A percentile compares a stretch with the other conserved stretches of the same genome.
Evolutionary conservation across 441 rosid genomes (phyloP).

Genomic region (Adansonia rubrostipa): DNA sequence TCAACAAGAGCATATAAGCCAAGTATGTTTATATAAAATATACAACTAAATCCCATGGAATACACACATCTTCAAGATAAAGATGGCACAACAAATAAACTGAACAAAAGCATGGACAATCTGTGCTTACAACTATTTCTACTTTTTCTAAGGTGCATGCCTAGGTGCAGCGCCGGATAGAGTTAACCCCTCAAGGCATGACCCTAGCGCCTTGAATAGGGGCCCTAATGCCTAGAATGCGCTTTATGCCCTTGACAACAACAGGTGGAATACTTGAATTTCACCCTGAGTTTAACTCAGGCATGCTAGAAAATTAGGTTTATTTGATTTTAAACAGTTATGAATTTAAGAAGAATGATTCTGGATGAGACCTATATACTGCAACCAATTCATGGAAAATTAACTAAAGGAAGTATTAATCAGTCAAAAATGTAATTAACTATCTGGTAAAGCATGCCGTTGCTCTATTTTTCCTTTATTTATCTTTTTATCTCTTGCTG

Average conservation of each 20-base stretch:
- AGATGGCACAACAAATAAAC: slow-evolving; percentile 9
- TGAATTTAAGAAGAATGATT: neutral
- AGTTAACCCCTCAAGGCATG: neutral
- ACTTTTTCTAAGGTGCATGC: neutral
- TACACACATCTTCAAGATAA: neutral
- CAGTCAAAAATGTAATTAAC: neutral
- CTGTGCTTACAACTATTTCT: neutral
- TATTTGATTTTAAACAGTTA: neutral
- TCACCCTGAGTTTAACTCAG: neutral
- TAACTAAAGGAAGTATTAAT: neutral
- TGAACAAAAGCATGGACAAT: neutral
- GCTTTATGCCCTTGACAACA: slow-evolving; percentile 4
- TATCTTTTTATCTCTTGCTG: neutral
- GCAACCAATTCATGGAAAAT: neutral
- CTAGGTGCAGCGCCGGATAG: neutral
- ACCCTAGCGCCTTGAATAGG: slow-evolving; percentile 1
- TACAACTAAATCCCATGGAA: slow-evolving; percentile 12
- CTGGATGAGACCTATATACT: neutral
- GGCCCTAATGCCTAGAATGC: neutral
- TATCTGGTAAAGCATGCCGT: neutral
- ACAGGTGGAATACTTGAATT: neutral
- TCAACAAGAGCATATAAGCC: neutral
- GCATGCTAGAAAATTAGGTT: neutral
- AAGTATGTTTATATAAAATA: neutral
- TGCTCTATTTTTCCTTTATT: neutral